phyloP scores from a whole-genome alignment of 495 filamentous ascomycete species.

The Xylaria bambusicola region DNA sequence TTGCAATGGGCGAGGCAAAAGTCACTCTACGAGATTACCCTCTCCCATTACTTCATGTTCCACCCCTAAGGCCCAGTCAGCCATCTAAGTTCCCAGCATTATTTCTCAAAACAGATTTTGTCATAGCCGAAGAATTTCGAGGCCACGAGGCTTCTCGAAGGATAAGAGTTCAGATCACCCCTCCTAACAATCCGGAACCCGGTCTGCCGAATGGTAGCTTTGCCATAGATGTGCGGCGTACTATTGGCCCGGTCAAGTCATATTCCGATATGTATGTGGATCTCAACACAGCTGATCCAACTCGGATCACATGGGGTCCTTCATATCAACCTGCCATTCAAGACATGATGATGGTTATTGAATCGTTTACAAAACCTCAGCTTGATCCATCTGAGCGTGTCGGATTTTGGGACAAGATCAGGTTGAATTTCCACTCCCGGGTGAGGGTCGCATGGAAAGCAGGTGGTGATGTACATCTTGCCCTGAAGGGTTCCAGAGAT shows the following conservation, averaged over 20 bases:
- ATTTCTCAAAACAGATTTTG: constrained; percentile 87
- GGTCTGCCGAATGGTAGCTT: constrained; percentile 61
- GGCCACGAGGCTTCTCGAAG: constrained; percentile 74
- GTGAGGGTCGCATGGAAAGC: constrained; percentile 87
- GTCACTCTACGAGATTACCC: constrained; percentile 90
- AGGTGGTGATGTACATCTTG: constrained; percentile 93
- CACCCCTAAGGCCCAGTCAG: constrained; percentile 76
- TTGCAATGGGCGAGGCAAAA: constrained; percentile 89
- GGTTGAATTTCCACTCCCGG: constrained; percentile 91
- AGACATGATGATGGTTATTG: constrained; percentile 99
- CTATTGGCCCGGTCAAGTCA: constrained; percentile 92
- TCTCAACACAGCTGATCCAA: constrained; percentile 89
- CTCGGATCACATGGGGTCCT: constrained; percentile 92
- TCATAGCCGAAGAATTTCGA: constrained; percentile 92
- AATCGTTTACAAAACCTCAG: constrained; percentile 94
- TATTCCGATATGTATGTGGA: constrained; percentile 90
- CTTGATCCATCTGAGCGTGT: constrained; percentile 90
- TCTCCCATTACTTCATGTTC: constrained; percentile 87
- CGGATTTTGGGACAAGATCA: constrained; percentile 99
- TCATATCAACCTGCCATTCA: constrained; percentile 98
- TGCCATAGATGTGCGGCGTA: constrained; percentile 82
- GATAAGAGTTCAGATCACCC: constrained; percentile 83
- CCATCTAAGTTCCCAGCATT: constrained; percentile 78
- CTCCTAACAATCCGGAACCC: constrained; percentile 52
- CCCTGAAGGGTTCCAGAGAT: constrained; percentile 89